phyloP scores from a whole-genome alignment of 208 protist genomes.

The Leishmania mexicana region DNA sequence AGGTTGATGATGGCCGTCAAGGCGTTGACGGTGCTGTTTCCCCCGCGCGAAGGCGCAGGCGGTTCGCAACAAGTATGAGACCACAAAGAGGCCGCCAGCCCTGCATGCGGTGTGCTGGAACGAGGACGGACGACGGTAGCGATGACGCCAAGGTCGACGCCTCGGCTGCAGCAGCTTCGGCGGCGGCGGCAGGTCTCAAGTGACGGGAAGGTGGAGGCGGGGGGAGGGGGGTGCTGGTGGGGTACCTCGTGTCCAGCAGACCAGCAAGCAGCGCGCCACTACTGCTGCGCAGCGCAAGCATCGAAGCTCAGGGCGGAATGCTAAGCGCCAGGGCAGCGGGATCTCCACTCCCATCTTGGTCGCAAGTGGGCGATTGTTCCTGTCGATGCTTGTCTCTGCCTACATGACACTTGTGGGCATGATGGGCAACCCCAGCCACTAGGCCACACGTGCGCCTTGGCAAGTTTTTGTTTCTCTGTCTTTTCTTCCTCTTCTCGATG shows the following conservation, averaged over 20 bases:
- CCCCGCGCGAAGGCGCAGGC: constrained; percentile 22
- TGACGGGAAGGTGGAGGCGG: too few relatives aligned
- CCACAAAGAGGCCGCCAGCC: constrained; percentile 35
- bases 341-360: constrained; percentile 28
- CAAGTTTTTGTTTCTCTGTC: not conserved
- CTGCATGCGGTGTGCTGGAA: constrained; percentile 58
- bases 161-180: constrained; percentile 7
- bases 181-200: not conserved
- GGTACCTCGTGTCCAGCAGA: constrained; percentile 50
- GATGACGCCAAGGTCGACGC: constrained; percentile 38
- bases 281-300: constrained; percentile 21
- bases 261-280: constrained; percentile 43
- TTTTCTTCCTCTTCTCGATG: not conserved
- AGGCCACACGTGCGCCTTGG: not conserved
- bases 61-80: constrained; percentile 45
- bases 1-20: constrained; percentile 38
- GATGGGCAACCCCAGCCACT: not conserved
- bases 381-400: constrained; percentile 8
- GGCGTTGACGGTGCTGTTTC: constrained; percentile 26
- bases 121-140: constrained; percentile 24
- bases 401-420: not conserved
- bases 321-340: not conserved
- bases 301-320: not conserved
- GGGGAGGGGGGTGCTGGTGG: constrained; percentile 1
- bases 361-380: constrained; percentile 23